Conservation (phyloP, 1,284 basidiomycete genomes). For the Ceratobasidium sp. region DNA sequence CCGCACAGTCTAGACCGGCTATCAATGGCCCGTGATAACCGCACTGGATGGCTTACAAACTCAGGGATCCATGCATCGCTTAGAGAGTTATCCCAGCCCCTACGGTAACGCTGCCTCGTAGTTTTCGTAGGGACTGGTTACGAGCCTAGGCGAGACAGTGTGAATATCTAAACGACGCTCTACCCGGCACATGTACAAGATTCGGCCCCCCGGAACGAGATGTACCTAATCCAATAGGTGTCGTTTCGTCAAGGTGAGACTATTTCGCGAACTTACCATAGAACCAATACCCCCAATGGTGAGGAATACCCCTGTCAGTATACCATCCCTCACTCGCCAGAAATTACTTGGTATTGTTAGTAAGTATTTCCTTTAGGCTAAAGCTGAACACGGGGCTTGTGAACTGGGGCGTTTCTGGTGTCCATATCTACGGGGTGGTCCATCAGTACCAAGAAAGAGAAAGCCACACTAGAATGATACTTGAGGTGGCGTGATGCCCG, state of each 20-base stretch:
- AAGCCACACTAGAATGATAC: no score
- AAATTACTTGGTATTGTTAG: constrained; percentile 65
- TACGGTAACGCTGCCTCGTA: no score
- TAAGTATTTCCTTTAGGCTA: constrained; percentile 60
- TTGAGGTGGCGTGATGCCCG: no score
- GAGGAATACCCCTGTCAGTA: constrained; percentile 63
- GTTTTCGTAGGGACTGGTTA: no score
- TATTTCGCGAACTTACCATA: constrained; percentile 62
- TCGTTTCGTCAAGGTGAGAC: constrained; percentile 21
- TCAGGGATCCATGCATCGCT: no score
- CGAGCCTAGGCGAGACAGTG: constrained; percentile 62
- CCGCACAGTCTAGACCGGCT: no score
- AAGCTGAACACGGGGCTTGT: constrained; percentile 63
- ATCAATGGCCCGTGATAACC: no score
- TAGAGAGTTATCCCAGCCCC: no score
- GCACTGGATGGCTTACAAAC: no score
- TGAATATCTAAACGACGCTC: constrained; percentile 70
- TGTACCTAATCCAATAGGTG: background rate
- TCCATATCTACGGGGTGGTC: background rate
- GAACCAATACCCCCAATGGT: constrained; percentile 66
- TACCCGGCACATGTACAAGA: constrained; percentile 64
- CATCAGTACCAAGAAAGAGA: background rate
- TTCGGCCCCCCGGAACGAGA: constrained; percentile 56
- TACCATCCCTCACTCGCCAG: constrained; percentile 63
- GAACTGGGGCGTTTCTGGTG: constrained; percentile 60